Evolutionary conservation across 352 stramenopile species (phyloP), one percentile per base, ranked within the genome.

Genomic region (Globisporangium emineosum): DNA sequence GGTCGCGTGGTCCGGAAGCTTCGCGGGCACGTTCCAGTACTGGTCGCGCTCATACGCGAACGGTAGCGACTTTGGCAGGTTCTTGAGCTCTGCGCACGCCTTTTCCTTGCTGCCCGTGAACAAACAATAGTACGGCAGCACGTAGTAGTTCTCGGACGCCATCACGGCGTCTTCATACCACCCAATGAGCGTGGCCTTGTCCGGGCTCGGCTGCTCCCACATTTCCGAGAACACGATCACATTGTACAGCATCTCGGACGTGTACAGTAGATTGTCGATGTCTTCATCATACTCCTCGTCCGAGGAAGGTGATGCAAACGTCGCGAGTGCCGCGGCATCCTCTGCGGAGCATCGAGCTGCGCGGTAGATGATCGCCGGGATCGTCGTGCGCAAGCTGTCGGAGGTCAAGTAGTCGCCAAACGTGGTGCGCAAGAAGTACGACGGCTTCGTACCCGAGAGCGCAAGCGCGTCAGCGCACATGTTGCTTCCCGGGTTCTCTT

Each of bases 211-310:
- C 30, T 64, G 66, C 60, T 86, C 75, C 83, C 81, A 89, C 79
- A 90, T 88, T 55, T 91, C 82, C 1, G 80, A 90, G 62, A 90
- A 91, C 45, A 91, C 82, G 57, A 91, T 82, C n/a, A 91, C 58
- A 35, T 89, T 83, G 64, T 91, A 91, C 23, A 91, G 72, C 78
- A 89, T 86, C 57, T 89, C 78, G 33, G 81, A 90, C 57, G 81
- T 73, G 62, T 75, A 90, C 47, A 90, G 60, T 42, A 88, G 30
- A 23, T 67, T 78, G 51, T 84, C 75, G 4, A 80, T 64, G 53
- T 88, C 78, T 0, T 67, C 68, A 27, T 79, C 70, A 1, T 68
- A 47, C 21, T 70, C 57, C 71, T 19, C 60, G 43, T 23, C 72
- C 47, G 0, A 62, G 62, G 9, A 67, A 32, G 13, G 53, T 51